phyloP scores from a whole-genome alignment of 2,329 filamentous ascomycete species.

The Oidium heveae region DNA sequence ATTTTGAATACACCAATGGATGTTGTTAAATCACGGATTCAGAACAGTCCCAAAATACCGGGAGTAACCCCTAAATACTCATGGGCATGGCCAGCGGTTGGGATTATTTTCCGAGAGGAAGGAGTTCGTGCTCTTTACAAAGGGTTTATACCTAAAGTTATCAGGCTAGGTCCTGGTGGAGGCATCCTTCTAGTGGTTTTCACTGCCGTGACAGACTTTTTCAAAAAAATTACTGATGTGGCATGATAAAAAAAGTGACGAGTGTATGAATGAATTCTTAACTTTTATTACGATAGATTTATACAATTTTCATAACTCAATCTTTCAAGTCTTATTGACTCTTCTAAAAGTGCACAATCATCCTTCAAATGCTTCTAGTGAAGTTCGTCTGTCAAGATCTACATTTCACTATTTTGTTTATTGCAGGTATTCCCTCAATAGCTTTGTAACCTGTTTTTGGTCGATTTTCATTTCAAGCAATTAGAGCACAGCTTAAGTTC shows the following conservation, averaged over 20 bases:
- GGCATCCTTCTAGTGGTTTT: slow-evolving; percentile 58
- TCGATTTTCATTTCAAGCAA: too few species aligned
- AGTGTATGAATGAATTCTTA: too few species aligned
- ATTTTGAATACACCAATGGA: slow-evolving; percentile 90
- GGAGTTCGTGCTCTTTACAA: slow-evolving; percentile 86
- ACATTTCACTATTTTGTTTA: too few species aligned
- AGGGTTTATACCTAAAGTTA: slow-evolving; percentile 88
- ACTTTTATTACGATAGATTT: too few species aligned
- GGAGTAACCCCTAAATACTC: slow-evolving; percentile 84
- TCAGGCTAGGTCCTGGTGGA: slow-evolving; percentile 41
- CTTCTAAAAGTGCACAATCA: too few species aligned
- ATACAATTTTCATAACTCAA: too few species aligned
- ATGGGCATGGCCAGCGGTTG: slow-evolving; percentile 81
- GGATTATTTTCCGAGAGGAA: slow-evolving; percentile 76
- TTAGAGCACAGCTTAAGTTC: too few species aligned
- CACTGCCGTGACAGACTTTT: slow-evolving; percentile 80
- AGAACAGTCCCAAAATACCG: slow-evolving; percentile 70
- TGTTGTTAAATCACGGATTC: slow-evolving; percentile 93
- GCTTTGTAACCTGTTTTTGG: too few species aligned
- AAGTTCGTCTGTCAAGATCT: too few species aligned
- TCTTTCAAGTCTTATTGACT: too few species aligned
- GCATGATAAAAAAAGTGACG: slow-evolving; percentile 1
- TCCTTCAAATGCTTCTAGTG: too few species aligned
- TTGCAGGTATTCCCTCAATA: too few species aligned
- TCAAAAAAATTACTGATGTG: slow-evolving; percentile 33